Percentiles rank a stretch among this genome's conserved stretches.
These are phyloP conservation scores for Diphasiastrum complanatum DNA, from an alignment of 83 land plant species.

Conservation along the genomic window DNA sequence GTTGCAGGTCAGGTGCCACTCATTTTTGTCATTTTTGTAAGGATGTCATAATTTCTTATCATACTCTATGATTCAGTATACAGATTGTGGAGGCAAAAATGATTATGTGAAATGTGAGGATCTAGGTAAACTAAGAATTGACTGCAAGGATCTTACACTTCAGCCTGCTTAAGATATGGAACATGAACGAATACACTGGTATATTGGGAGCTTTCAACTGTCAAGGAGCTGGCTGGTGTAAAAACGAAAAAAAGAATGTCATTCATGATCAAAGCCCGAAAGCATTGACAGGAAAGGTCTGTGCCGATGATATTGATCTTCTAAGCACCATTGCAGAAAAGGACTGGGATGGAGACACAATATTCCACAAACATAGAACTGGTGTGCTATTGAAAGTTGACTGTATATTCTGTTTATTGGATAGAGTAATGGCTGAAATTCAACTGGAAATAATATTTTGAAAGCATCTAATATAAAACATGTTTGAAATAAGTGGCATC, in stretches of 20 bases:
- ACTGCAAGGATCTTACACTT: not conserved
- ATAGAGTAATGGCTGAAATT: not conserved
- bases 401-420: not conserved
- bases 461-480: too few relatives aligned
- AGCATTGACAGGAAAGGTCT: not conserved
- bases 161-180: slow-evolving; percentile 3
- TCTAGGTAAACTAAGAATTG: too few relatives aligned
- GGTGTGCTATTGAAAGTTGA: not conserved
- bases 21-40: not conserved
- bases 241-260: not conserved
- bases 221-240: not conserved
- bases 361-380: not conserved
- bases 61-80: too few relatives aligned
- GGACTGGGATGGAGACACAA: not conserved
- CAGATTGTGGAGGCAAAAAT: too few relatives aligned
- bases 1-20: slow-evolving; percentile 46
- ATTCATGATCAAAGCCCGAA: not conserved
- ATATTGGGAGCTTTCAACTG: not conserved
- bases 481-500: too few relatives aligned
- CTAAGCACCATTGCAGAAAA: not conserved
- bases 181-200: not conserved
- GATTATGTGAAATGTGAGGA: too few relatives aligned
- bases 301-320: not conserved
- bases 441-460: not conserved
- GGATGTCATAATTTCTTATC: not conserved